These are phyloP conservation scores for Pythium angustatum DNA, from an alignment of 352 stramenopile species.

Conservation along the genomic window DNA sequence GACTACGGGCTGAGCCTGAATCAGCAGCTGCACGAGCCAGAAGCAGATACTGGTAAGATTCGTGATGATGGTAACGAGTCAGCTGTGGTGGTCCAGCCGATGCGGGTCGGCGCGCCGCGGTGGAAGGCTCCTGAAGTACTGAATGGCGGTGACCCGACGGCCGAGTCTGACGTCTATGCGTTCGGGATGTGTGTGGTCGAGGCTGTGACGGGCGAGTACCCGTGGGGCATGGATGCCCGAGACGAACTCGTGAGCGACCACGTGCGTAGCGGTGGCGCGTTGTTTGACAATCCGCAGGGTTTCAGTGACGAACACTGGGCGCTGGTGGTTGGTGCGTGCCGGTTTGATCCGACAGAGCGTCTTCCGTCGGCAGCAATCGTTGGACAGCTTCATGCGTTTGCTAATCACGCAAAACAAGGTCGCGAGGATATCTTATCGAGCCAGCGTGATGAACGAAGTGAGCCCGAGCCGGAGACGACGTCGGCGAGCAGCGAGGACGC, in stretches of 20 bases:
- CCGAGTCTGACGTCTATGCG: constrained; percentile 31
- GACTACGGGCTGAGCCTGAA: constrained; percentile 27
- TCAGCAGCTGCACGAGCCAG: no score
- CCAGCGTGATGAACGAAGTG: no score
- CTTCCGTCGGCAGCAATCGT: background rate
- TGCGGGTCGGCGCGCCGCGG: background rate
- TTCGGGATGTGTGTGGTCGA: constrained; percentile 38
- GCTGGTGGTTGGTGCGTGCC: background rate
- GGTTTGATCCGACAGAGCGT: background rate
- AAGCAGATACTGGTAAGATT: no score
- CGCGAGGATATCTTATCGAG: no score
- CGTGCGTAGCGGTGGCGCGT: background rate
- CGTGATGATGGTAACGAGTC: no score
- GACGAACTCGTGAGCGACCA: background rate
- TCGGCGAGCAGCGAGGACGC: no score
- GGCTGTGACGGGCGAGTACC: constrained; percentile 20
- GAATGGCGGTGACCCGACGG: constrained; percentile 3
- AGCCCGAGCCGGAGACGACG: no score
- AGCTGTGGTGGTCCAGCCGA: no score
- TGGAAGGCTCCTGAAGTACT: no score
- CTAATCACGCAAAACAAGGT: no score
- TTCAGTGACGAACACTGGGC: constrained; percentile 9
- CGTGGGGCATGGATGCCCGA: background rate
- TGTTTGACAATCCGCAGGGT: background rate
- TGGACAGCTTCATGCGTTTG: no score